Base-by-base conservation (phyloP, 1,139 yeast species). In the Protomyces pachydermus region DNA sequence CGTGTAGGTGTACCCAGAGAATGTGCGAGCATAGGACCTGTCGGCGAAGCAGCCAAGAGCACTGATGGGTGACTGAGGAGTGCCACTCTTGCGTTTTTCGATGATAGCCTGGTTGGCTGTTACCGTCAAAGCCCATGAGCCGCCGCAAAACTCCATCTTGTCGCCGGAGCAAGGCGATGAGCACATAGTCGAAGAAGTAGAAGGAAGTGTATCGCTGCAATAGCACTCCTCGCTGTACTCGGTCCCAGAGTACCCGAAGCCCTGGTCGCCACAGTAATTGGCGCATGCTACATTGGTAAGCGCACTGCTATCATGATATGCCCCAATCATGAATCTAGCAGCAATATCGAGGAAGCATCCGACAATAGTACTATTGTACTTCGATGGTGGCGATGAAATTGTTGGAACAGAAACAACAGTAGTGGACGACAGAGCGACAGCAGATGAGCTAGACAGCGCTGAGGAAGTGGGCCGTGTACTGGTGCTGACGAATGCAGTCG, bases 1-100 rank as follows among this genome's bases (percentile, higher is more conserved):
- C 14, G 56, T 60, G 45, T 28, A 52, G 20, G 53, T 50, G 10
- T 50, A 42, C 8, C 63, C 63, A 34, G 52, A 52, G 51, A 60
- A 42, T 18, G 63, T 53, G 16, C 63, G 42, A 23, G 20, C 34
- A 1, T 32, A 4, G 28, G 42, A 5, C 28, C 57, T 45, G 23
- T 60, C 63, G 18, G 57, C 57, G 23, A 42, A 52, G 35, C 63
- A 60, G n/a, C 63, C 57, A 8, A 53, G 14, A 4, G 54, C 38
- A 5, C 50, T 57, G 23, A 20, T 3, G 1, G 54, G 32, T 2
- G 61, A 28, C 42, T 14, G 16, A 9, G 42, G 42, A 10, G 16
- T 14, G 16, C 42, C 42, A 38, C n/a, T 50, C 4, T 23, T 23
- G 42, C 18, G n/a, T 5, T 14, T 6, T 2, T 38, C 42, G 8